Evolutionary conservation across 768 basidiomycete genomes (phyloP), one percentile per base, ranked within the genome.

Genomic region (Antrodiella citrinella): DNA sequence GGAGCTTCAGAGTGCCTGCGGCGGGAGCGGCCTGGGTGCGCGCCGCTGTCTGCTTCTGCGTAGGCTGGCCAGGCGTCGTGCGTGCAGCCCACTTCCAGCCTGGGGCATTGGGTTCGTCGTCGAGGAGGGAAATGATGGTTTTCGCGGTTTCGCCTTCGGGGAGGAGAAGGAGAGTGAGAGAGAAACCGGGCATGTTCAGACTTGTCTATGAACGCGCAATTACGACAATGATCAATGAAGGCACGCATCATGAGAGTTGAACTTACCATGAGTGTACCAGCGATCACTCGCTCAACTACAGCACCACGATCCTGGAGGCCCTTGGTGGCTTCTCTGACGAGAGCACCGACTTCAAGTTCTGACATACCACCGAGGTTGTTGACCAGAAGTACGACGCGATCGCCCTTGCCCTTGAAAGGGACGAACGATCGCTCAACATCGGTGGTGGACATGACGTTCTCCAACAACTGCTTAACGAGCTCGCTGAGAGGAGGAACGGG

Each of bases 121-220:
- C 90, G 25, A 92, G 74, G 26, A 89, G 76, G 5, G 56, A 53
- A 15, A 91, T 72, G 45, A 91, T 60, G 1, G 73, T 50, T 39
- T 70, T 64, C 2, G 66, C 50, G 4, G 68, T 59, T 4, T 77
- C 71, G 42, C 67, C 45, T 24, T 67, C 61, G 0, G 92, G 87
- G 9, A 95, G 78, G 7, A 90, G 76, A 13, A 93, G 72, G 15
- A 92, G 73, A 1, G 90, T 87, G 52, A 95, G 70, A 13, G 90
- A 92, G 64, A 94, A 89, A 2, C 92, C 92, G 24, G 91, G 88
- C 88, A 93, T 92, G 66, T 91, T 93, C 55, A 95, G 75, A 51
- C 86, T 89, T 20, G 90, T 92, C 91, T 85, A 64, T 45, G 43
- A 4, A n/a, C n/a, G n/a, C n/a, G n/a, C n/a, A n/a, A n/a, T n/a